Evolutionary conservation across 2,329 filamentous ascomycete species (phyloP), one percentile per base, ranked within the genome.

Genomic region (Microdochium paspali): DNA sequence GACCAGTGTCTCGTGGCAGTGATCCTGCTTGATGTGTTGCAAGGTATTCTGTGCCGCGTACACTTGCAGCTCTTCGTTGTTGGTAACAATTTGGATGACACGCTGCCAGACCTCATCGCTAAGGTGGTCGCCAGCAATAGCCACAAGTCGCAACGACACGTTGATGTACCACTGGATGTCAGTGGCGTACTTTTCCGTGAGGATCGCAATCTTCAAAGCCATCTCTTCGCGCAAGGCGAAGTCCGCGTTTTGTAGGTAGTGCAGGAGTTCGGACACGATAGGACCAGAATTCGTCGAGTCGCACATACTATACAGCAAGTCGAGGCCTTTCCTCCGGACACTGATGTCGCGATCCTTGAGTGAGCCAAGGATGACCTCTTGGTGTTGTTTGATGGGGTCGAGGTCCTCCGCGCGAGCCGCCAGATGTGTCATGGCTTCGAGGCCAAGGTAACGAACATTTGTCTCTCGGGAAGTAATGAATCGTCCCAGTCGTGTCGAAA

Each of bases 101-200:
- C 93, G 84, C 65, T 98, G 93, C 93, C 93, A 98, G 18, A 98
- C 93, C 68, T 98, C 93, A 53, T 98, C 94, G 66, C 91, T 97
- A 56, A 98, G 91, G 64, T 98, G 93, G 60, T 98, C 93, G 55
- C 93, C 93, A 3, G 94, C 93, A 81, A 97, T 90, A 49, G 91
- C 90, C 50, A 98, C 90, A 46, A 98, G 78, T 48, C 91, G 83
- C 55, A 98, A 74, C 10, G 93, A 95, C 56, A 97, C 96, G 62
- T 98, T 91, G 52, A 98, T 94, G 65, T 98, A 98, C 93, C 93
- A 98, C 70, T 97, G 91, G 20, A 95, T 88, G 60, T 98, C 93
- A 1, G 90, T 96, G 23, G 93, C 93, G 63, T 98, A 98, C 63
- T 97, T 97, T 64, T 98, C 93, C 0, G 94, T 97, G 54, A 98